Percentiles rank a stretch among this genome's conserved stretches.
These are phyloP conservation scores for Orbilia javanica DNA, from an alignment of 2,329 filamentous ascomycete species.

Conservation along the genomic window DNA sequence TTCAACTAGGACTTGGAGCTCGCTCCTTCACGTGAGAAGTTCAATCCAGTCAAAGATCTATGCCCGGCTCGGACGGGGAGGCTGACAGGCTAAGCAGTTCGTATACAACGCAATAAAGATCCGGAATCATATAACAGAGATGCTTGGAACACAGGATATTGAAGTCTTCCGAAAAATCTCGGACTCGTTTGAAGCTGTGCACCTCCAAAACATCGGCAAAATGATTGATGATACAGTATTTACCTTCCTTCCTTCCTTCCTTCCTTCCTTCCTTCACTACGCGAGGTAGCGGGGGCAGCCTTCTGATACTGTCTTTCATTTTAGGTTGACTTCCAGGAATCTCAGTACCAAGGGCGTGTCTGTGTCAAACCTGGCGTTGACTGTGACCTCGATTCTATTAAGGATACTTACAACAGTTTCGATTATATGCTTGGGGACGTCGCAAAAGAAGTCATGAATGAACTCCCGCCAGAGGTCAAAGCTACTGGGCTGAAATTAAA, in stretches of 20 bases:
- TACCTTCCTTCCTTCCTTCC: neutral
- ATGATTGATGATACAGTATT: slow-evolving; percentile 76
- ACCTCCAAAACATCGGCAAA: slow-evolving; percentile 76
- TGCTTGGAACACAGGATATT: slow-evolving; percentile 71
- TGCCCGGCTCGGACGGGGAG: neutral
- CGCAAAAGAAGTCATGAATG: slow-evolving; percentile 73
- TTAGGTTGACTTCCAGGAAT: slow-evolving; percentile 82
- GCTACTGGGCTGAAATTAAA: slow-evolving; percentile 72
- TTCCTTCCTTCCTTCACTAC: too few species aligned
- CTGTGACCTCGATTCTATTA: slow-evolving; percentile 80
- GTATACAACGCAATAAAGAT: slow-evolving; percentile 78
- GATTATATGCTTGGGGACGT: slow-evolving; percentile 78
- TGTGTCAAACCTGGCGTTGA: slow-evolving; percentile 81
- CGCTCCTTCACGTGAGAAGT: slow-evolving; percentile 25
- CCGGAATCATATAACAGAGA: slow-evolving; percentile 73
- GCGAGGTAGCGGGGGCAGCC: too few species aligned
- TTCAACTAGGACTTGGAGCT: slow-evolving; percentile 63
- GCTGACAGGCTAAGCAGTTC: slow-evolving; percentile 69
- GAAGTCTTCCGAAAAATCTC: slow-evolving; percentile 71
- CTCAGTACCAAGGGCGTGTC: slow-evolving; percentile 77
- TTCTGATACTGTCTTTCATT: neutral
- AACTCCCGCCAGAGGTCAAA: slow-evolving; percentile 71
- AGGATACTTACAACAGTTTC: slow-evolving; percentile 81
- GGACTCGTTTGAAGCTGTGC: slow-evolving; percentile 69
- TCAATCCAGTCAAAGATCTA: neutral